These are phyloP conservation scores for Euphorbia peplus DNA, from an alignment of 345 rosid genomes.

Conservation along the genomic window DNA sequence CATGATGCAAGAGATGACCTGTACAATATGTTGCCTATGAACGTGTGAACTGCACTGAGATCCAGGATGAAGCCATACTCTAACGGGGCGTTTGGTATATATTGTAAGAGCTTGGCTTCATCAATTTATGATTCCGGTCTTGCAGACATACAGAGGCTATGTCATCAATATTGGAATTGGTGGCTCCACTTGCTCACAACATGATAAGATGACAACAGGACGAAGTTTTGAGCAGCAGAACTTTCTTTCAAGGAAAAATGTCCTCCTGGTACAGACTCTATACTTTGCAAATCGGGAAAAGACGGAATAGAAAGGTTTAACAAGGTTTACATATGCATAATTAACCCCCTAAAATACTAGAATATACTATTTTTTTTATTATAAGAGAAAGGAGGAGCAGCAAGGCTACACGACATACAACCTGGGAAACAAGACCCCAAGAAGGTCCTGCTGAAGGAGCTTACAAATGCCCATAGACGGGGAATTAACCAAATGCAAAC, in stretches of 20 bases:
- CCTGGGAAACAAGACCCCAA: no score
- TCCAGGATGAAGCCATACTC: slow-evolving; percentile 70
- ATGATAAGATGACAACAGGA: slow-evolving; percentile 97
- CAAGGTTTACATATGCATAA: no score
- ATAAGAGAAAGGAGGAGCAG: no score
- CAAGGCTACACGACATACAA: no score
- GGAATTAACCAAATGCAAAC: no score
- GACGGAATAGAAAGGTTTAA: no score
- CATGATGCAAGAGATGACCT: slow-evolving; percentile 95
- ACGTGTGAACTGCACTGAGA: slow-evolving; percentile 64
- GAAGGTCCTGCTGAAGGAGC: no score
- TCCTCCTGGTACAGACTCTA: slow-evolving; percentile 89
- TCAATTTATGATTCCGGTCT: slow-evolving; percentile 58
- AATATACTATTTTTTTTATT: no score
- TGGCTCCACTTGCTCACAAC: slow-evolving; percentile 94
- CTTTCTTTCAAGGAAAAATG: slow-evolving; percentile 71
- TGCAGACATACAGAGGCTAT: slow-evolving; percentile 70
- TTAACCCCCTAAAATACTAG: no score
- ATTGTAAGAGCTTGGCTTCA: slow-evolving; percentile 61
- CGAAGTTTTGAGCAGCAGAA: slow-evolving; percentile 91
- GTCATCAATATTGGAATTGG: slow-evolving; percentile 76
- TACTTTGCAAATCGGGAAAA: slow-evolving; percentile 90
- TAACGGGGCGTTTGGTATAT: no score
- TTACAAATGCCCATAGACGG: no score
- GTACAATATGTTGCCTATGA: slow-evolving; percentile 88